Evolutionary conservation across 2,329 filamentous ascomycete genomes (phyloP).

Genomic region (Bretziella fagacearum): DNA sequence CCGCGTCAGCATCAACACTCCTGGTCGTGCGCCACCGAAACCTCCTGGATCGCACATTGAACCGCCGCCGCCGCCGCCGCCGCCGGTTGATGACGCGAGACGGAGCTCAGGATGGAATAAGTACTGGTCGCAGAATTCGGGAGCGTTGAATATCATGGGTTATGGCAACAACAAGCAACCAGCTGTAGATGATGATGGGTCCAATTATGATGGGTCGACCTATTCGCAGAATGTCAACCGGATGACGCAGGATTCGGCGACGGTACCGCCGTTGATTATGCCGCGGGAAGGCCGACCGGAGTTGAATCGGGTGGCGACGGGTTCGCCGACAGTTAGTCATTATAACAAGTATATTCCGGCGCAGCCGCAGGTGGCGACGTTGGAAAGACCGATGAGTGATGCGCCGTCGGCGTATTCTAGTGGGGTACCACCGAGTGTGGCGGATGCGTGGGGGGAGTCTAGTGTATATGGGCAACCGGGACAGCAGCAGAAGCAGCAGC

Average conservation of each 20-base stretch:
- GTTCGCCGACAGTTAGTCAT: slow-evolving; percentile 51
- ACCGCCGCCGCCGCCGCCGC: not conserved
- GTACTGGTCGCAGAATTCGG: slow-evolving; percentile 58
- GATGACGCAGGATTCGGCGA: slow-evolving; percentile 48
- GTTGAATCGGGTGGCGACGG: slow-evolving; percentile 49
- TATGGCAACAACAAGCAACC: slow-evolving; percentile 31
- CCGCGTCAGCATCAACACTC: slow-evolving; percentile 12
- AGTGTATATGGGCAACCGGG: slow-evolving; percentile 25
- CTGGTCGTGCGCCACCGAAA: slow-evolving; percentile 10
- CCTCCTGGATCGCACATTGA: slow-evolving; percentile 9
- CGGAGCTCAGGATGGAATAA: slow-evolving; percentile 60
- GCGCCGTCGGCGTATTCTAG: slow-evolving; percentile 43
- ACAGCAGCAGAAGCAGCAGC: slow-evolving; percentile 15
- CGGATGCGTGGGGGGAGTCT: slow-evolving; percentile 35
- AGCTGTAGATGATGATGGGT: slow-evolving; percentile 29
- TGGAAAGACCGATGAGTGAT: slow-evolving; percentile 37
- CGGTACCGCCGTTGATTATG: slow-evolving; percentile 51
- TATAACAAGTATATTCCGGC: slow-evolving; percentile 34
- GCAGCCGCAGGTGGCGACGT: slow-evolving; percentile 38
- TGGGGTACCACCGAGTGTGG: slow-evolving; percentile 47
- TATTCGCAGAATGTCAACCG: slow-evolving; percentile 32
- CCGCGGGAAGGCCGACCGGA: slow-evolving; percentile 39
- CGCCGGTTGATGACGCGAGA: slow-evolving; percentile 25
- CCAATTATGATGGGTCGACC: slow-evolving; percentile 34
- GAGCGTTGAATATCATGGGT: slow-evolving; percentile 46